Percentiles rank a stretch among this genome's conserved stretches.
Conservation (phyloP, 2,329 filamentous ascomycete genomes). For the Myriosclerotinia curreyana region DNA sequence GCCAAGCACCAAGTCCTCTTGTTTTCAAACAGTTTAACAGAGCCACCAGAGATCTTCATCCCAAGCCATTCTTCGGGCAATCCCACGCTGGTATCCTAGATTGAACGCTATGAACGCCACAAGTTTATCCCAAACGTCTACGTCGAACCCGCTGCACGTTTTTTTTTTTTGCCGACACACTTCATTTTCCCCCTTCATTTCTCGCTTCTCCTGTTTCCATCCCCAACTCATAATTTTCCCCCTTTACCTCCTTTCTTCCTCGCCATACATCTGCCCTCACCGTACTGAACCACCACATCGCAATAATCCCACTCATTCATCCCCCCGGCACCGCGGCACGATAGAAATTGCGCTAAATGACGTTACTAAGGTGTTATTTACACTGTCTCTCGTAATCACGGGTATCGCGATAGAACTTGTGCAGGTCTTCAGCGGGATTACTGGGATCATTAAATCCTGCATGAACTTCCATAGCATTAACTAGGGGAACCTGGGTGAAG, state of each 20-base stretch:
- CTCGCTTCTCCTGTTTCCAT: constrained; percentile 8
- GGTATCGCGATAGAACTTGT: constrained; percentile 13
- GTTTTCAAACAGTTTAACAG: not conserved
- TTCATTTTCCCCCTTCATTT: constrained; percentile 16
- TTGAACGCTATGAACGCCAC: constrained; percentile 10
- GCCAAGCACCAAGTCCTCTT: constrained; percentile 10
- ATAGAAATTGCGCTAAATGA: constrained; percentile 19
- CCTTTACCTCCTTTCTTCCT: not conserved
- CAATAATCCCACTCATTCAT: constrained; percentile 11
- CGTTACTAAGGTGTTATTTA: constrained; percentile 14
- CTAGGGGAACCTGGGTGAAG: constrained; percentile 12
- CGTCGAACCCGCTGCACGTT: not conserved
- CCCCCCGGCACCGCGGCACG: constrained; percentile 17
- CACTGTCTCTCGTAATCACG: constrained; percentile 1
- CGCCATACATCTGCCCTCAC: not conserved
- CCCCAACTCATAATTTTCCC: not conserved
- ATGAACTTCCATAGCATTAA: not conserved
- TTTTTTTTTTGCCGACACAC: not conserved
- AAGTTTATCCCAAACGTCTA: constrained; percentile 5
- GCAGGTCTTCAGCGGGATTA: constrained; percentile 17
- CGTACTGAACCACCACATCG: not conserved
- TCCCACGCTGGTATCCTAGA: not conserved
- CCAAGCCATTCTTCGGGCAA: not conserved
- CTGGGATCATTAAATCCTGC: constrained; percentile 17
- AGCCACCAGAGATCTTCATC: constrained; percentile 3